Percentiles rank a stretch among this genome's conserved stretches.
Evolutionary conservation across 116 monocot genomes (phyloP).

Genomic region (Papilionanthe hybrid): DNA sequence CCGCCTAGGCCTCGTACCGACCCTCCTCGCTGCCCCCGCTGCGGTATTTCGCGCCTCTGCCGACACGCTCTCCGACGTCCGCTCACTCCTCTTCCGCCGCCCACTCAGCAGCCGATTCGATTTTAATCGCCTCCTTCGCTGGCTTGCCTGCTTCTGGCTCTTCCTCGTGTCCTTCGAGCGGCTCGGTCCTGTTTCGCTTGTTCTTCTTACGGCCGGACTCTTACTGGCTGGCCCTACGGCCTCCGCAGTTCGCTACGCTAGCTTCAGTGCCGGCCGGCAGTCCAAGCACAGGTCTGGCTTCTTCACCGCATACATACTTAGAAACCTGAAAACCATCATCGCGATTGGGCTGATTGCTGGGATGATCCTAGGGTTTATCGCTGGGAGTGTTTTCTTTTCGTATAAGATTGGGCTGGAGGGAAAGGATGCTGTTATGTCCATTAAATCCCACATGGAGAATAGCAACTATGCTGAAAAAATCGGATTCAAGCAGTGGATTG

Average conservation of each 20-base stretch:
- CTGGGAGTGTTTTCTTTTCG: constrained; percentile 39
- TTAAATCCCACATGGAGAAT: constrained; percentile 39
- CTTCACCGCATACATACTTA: constrained; percentile 13
- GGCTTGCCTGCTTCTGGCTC: constrained; percentile 33
- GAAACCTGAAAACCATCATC: constrained; percentile 28
- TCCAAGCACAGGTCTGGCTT: constrained; percentile 8
- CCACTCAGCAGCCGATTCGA: not conserved
- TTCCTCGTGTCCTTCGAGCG: constrained; percentile 28
- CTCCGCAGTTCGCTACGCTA: constrained; percentile 17
- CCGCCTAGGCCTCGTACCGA: constrained; percentile 27
- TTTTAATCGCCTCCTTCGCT: constrained; percentile 35
- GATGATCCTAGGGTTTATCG: constrained; percentile 23
- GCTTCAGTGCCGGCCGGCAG: not conserved
- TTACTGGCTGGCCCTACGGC: constrained; percentile 32
- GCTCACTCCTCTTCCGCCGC: constrained; percentile 25
- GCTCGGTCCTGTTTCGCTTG: constrained; percentile 23
- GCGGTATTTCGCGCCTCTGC: constrained; percentile 31
- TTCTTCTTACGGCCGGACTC: constrained; percentile 14
- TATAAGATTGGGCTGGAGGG: constrained; percentile 47
- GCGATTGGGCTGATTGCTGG: constrained; percentile 31
- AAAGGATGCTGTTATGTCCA: constrained; percentile 35
- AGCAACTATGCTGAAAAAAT: constrained; percentile 37
- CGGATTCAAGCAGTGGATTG: constrained; percentile 28
- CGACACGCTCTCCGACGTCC: constrained; percentile 29
- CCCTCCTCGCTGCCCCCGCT: constrained; percentile 30